Evolutionary conservation across 805 yeast genomes (phyloP).

Genomic region (Candida lessepsii): DNA sequence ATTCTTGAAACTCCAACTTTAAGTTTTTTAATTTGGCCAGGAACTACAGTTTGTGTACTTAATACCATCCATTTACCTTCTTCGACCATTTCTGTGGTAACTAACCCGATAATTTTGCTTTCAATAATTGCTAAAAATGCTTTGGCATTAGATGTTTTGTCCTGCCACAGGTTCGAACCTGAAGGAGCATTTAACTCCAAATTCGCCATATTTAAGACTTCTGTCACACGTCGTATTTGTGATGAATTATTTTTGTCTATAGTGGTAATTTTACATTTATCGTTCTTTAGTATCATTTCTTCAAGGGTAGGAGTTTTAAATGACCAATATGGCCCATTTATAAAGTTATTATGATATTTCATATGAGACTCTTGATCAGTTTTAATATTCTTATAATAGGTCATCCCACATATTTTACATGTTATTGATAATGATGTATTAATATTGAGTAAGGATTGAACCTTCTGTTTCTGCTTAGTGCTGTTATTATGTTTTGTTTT

Average conservation of each 20-base stretch:
- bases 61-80: conserved; percentile 60
- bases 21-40: conserved; percentile 39
- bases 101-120: conserved; percentile 52
- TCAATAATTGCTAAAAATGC: conserved; percentile 50
- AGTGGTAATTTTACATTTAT: conserved; percentile 15
- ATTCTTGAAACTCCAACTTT: conserved; percentile 40
- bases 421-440: conserved; percentile 17
- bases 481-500: background rate
- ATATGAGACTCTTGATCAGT: conserved; percentile 48
- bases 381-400: conserved; percentile 41
- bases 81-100: conserved; percentile 48
- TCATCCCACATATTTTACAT: conserved; percentile 55
- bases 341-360: conserved; percentile 48
- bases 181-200: conserved; percentile 56
- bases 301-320: conserved; percentile 8
- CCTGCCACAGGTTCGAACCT: conserved; percentile 34
- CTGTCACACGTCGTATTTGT: conserved; percentile 26
- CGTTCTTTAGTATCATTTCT: background rate
- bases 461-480: background rate
- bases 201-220: conserved; percentile 53
- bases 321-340: conserved; percentile 53
- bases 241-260: conserved; percentile 22
- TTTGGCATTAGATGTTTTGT: conserved; percentile 17
- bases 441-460: background rate
- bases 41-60: conserved; percentile 50